These are phyloP conservation scores for Pseudogymnoascus destructans DNA, from an alignment of 2,329 filamentous ascomycete species.

Conservation along the genomic window DNA sequence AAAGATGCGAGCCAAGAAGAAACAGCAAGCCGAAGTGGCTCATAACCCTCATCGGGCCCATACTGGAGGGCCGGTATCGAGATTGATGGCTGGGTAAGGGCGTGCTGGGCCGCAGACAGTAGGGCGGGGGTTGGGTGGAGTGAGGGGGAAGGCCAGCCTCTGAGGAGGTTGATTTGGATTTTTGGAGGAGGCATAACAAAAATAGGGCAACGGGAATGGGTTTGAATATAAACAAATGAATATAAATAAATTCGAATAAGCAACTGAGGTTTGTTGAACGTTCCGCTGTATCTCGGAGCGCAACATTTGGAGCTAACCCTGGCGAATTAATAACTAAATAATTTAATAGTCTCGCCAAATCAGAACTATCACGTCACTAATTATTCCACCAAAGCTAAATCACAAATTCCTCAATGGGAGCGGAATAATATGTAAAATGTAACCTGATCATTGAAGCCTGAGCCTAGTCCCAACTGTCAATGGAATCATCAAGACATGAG, in stretches of 20 bases:
- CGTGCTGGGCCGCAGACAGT: slow-evolving; percentile 35
- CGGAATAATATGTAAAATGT: not conserved
- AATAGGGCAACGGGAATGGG: not conserved
- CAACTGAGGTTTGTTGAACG: not conserved
- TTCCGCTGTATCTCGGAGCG: not conserved
- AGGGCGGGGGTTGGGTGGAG: slow-evolving; percentile 45
- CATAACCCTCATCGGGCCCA: slow-evolving; percentile 47
- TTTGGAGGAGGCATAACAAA: not conserved
- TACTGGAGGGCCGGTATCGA: slow-evolving; percentile 43
- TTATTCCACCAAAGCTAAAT: not conserved
- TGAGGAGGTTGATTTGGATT: slow-evolving; percentile 22
- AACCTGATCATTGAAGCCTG: not conserved
- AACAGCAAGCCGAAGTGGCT: slow-evolving; percentile 38
- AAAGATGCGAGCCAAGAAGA: slow-evolving; percentile 47
- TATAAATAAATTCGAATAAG: not conserved
- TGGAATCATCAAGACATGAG: not conserved
- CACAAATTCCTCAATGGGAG: not conserved
- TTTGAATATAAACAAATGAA: not conserved
- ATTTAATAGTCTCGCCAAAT: slow-evolving; percentile 2
- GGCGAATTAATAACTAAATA: not conserved
- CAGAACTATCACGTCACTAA: not conserved
- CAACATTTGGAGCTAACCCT: not conserved
- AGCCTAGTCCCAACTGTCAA: not conserved
- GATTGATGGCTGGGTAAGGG: slow-evolving; percentile 36
- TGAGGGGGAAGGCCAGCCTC: slow-evolving; percentile 22